These are phyloP conservation scores for Stachybotrys chlorohalonatus DNA, from an alignment of 2,329 filamentous ascomycete genomes.

Conservation along the genomic window DNA sequence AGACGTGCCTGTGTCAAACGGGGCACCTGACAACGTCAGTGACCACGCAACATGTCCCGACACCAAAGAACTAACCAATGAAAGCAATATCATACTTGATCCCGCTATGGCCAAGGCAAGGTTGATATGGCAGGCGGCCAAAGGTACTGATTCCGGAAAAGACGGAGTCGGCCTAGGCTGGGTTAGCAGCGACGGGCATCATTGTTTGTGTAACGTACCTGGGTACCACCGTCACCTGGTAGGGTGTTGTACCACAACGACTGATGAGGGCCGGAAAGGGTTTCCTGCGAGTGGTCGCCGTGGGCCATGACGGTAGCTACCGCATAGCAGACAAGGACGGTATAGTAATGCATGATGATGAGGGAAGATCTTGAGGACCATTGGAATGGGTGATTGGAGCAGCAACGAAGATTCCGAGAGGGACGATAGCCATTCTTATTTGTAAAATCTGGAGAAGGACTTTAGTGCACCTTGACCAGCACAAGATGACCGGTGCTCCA, in stretches of 20 bases:
- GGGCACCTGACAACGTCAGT: conserved; percentile 45
- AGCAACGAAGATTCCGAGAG: neutral
- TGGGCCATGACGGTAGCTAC: conserved; percentile 50
- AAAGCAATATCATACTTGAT: conserved; percentile 80
- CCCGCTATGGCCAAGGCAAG: conserved; percentile 61
- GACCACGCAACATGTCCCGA: neutral
- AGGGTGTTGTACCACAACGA: conserved; percentile 75
- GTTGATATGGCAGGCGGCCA: conserved; percentile 67
- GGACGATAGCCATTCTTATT: neutral
- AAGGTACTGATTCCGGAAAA: conserved; percentile 86
- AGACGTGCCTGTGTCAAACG: conserved; percentile 79
- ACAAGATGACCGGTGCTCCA: too few species aligned
- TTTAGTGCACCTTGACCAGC: too few species aligned
- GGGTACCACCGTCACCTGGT: conserved; percentile 75
- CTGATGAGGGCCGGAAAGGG: conserved; percentile 60
- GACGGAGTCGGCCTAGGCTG: conserved; percentile 65
- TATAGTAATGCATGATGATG: conserved; percentile 16
- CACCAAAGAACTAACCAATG: conserved; percentile 43
- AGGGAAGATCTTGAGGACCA: neutral
- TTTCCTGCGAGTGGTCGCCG: conserved; percentile 48
- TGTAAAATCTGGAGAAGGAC: neutral
- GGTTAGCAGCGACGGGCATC: neutral
- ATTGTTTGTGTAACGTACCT: conserved; percentile 38
- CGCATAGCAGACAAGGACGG: conserved; percentile 27
- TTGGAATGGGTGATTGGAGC: neutral